A percentile compares a stretch with the other conserved stretches of the same genome.
These are phyloP conservation scores for Tylopilus orsonianus DNA, from an alignment of 1,284 basidiomycete genomes.

Conservation along the genomic window DNA sequence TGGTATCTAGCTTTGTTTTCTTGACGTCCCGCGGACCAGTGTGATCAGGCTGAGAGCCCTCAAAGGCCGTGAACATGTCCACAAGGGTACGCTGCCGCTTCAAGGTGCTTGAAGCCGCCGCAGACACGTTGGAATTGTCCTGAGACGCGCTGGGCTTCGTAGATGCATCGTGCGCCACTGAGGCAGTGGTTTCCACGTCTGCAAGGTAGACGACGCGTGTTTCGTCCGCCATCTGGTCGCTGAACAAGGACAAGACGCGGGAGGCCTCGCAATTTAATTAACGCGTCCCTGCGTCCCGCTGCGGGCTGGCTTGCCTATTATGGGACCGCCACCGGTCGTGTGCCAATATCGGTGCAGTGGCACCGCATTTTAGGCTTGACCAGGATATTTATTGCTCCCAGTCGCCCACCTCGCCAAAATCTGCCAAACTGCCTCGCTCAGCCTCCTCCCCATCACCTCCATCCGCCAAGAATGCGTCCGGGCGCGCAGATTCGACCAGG, in stretches of 20 bases:
- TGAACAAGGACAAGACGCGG: constrained; percentile 15
- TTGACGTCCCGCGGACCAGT: constrained; percentile 37
- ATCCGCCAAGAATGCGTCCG: constrained; percentile 41
- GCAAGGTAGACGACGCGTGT: constrained; percentile 53
- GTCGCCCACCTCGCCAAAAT: constrained; percentile 10
- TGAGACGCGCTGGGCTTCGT: constrained; percentile 20
- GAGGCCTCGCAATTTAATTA: constrained; percentile 6
- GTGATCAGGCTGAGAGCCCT: constrained; percentile 37
- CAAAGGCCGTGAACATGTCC: constrained; percentile 56
- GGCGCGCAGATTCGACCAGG: constrained; percentile 43
- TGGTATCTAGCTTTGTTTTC: constrained; percentile 39
- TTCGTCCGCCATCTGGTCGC: constrained; percentile 35
- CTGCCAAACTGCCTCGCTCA: constrained; percentile 70
- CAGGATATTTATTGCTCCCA: not conserved
- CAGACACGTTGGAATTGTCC: constrained; percentile 14
- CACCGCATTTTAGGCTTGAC: constrained; percentile 9
- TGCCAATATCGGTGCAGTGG: not conserved
- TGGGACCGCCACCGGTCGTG: constrained; percentile 8
- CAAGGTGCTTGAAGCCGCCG: constrained; percentile 30
- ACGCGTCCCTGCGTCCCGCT: not conserved
- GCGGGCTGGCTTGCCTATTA: constrained; percentile 14
- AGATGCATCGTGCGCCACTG: constrained; percentile 11
- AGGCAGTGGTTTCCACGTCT: constrained; percentile 44
- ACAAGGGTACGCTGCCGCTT: constrained; percentile 67
- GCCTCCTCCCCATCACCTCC: constrained; percentile 74